Evolutionary conservation across 2,329 filamentous ascomycete genomes (phyloP).

Genomic region (Domatiomyces catenatus): DNA sequence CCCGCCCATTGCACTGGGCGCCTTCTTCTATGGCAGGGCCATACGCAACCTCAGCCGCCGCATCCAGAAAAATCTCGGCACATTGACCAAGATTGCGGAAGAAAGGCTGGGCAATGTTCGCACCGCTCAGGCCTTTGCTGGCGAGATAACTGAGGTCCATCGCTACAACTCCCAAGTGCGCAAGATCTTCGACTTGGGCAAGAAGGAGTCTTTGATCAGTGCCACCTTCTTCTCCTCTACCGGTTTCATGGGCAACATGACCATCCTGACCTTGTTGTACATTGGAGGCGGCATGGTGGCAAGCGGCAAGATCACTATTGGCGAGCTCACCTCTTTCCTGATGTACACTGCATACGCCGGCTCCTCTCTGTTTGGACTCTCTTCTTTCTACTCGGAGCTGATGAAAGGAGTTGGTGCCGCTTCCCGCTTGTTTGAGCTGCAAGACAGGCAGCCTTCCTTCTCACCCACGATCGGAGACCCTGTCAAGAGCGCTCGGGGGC

Average conservation of each 20-base stretch:
- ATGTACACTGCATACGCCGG: constrained; percentile 90
- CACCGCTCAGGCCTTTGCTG: constrained; percentile 90
- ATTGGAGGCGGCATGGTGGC: constrained; percentile 84
- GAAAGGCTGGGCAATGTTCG: constrained; percentile 94
- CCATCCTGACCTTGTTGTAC: constrained; percentile 76
- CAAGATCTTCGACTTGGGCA: constrained; percentile 80
- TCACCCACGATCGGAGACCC: constrained; percentile 68
- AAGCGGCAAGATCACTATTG: constrained; percentile 69
- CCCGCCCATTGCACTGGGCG: constrained; percentile 76
- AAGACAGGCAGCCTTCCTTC: constrained; percentile 76
- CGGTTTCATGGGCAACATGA: constrained; percentile 90
- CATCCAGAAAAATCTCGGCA: constrained; percentile 86
- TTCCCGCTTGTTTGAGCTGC: constrained; percentile 87
- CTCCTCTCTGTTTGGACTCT: constrained; percentile 82
- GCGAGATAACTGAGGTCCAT: constrained; percentile 74
- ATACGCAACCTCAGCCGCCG: constrained; percentile 80
- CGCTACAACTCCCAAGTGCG: constrained; percentile 87
- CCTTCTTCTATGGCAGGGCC: constrained; percentile 78
- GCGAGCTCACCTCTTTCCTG: constrained; percentile 87
- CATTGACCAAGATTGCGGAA: constrained; percentile 91
- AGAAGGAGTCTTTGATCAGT: constrained; percentile 70
- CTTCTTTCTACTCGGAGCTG: constrained; percentile 90
- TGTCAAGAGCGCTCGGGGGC: constrained; percentile 70
- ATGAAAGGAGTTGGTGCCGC: constrained; percentile 98
- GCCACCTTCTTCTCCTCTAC: constrained; percentile 80